These are phyloP conservation scores for Phytophthora pseudosyringae DNA, from an alignment of 352 stramenopile genomes.

Conservation along the genomic window DNA sequence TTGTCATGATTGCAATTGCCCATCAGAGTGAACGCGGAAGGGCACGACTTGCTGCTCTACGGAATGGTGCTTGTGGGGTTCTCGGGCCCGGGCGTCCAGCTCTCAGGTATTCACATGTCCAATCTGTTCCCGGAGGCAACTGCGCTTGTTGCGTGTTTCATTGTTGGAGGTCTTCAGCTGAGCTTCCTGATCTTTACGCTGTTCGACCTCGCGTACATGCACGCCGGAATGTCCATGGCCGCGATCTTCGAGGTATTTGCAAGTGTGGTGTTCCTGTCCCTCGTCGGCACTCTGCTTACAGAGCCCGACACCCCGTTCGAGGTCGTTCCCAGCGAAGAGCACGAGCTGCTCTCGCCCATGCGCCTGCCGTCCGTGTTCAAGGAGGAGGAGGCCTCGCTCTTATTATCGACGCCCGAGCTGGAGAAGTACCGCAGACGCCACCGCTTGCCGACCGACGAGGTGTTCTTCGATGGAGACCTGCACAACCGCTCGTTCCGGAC, in stretches of 20 bases:
- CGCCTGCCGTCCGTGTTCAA: constrained; percentile 65
- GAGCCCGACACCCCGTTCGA: constrained; percentile 67
- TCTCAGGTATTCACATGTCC: constrained; percentile 75
- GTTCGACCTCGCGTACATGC: constrained; percentile 58
- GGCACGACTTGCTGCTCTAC: constrained; percentile 54
- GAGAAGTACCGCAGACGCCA: constrained; percentile 40
- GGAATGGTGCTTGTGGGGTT: constrained; percentile 74
- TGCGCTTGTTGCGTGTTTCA: constrained; percentile 71
- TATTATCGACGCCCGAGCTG: constrained; percentile 60
- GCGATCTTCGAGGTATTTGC: constrained; percentile 64
- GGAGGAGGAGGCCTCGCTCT: constrained; percentile 53
- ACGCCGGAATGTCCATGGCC: constrained; percentile 42
- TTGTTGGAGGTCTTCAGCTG: constrained; percentile 72
- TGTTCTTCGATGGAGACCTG: constrained; percentile 50
- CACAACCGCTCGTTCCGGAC: constrained; percentile 66
- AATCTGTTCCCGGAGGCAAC: constrained; percentile 77
- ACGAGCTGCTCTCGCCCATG: constrained; percentile 65
- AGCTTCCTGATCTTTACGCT: constrained; percentile 81
- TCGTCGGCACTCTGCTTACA: constrained; percentile 57
- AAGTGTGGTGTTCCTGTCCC: constrained; percentile 51
- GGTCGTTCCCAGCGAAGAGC: constrained; percentile 28
- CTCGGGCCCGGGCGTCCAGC: constrained; percentile 67
- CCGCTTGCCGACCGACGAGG: constrained; percentile 33
- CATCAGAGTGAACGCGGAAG: constrained; percentile 33
- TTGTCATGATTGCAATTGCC: neutral